Evolutionary conservation across 2,329 filamentous ascomycete species (phyloP), one percentile per base, ranked within the genome.

Genomic region (Hypoxylon sp.): DNA sequence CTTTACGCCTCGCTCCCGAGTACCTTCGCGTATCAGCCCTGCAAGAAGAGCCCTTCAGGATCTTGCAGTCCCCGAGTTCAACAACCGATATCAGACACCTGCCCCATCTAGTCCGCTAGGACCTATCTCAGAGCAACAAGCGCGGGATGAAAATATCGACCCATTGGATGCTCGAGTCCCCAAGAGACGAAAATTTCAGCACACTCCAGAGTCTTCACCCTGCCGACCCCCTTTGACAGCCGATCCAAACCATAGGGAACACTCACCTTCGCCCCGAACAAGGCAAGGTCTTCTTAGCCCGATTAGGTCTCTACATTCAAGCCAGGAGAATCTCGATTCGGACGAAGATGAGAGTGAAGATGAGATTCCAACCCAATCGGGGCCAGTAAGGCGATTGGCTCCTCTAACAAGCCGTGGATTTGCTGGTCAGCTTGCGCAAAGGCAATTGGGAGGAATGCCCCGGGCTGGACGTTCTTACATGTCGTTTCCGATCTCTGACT

Each of bases 1-100:
- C 80, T 87, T 87, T 68, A 85, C 84, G 9, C 85, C 85, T 17
- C 80, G 84, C 21, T 80, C 80, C 13, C 77, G 80, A 56, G 79
- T 81, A 28, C 78, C 80, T 1, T 75, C 78, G 11, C 73, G 79
- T 34, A 77, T 77, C 17, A 82, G 79, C 60, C 77, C 80, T 4
- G 80, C 79, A 51, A 77, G 82, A 38, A 77, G 75, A 58, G 82
- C 80, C 3, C 78, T 84, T 21, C 75, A 76, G 32, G 81, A 83
- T 57, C 78, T 84, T 36, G 80, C 80, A 11, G 78, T 78, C 10
- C 76, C 80, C 25, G 77, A 75, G 13, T 56, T 84, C 30, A 84
- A 83, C 62, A 70, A 72, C 65, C 76, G 78, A 53, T 77, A 77
- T 67, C 80, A 80, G 69, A 80, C 79, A 1, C 80, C 80, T 1